These are phyloP conservation scores for Pythium insidiosum DNA, from an alignment of 352 stramenopile species.

Conservation along the genomic window DNA sequence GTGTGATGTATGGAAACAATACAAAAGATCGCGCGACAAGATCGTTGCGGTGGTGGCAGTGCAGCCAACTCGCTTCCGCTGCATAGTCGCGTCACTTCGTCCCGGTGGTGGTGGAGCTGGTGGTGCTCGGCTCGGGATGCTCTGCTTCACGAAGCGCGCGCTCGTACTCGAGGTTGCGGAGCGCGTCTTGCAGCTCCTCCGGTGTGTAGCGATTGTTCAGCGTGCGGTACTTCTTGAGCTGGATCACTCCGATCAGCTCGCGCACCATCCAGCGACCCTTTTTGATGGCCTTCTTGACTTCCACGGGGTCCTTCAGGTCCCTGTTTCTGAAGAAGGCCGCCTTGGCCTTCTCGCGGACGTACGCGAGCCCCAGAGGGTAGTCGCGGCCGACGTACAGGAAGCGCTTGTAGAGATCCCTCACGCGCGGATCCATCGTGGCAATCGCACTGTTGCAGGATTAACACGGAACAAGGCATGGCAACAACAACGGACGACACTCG, in stretches of 20 bases:
- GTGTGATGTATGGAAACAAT: too few relatives aligned
- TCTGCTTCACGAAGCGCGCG: constrained; percentile 4
- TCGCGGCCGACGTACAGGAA: constrained; percentile 90
- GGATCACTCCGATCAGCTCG: constrained; percentile 95
- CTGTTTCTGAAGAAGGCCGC: constrained; percentile 85
- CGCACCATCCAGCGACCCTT: constrained; percentile 91
- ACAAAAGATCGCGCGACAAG: too few relatives aligned
- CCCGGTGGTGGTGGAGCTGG: background rate
- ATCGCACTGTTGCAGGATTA: background rate
- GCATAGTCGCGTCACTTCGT: too few relatives aligned
- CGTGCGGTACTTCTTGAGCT: constrained; percentile 96
- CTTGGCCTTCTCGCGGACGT: constrained; percentile 91
- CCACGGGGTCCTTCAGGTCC: constrained; percentile 52
- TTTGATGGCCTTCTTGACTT: constrained; percentile 90
- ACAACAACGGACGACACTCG: too few relatives aligned
- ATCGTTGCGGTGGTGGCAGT: too few relatives aligned
- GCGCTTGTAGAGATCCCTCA: constrained; percentile 95
- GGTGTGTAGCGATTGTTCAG: constrained; percentile 91
- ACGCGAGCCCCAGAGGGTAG: constrained; percentile 90
- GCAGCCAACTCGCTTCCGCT: too few relatives aligned
- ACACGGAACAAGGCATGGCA: too few relatives aligned
- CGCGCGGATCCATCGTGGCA: constrained; percentile 84
- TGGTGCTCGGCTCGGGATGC: background rate
- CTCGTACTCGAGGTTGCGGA: constrained; percentile 41
- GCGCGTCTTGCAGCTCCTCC: constrained; percentile 58